Percentiles rank a stretch among this genome's conserved stretches.
Evolutionary conservation across 169 alveolate genomes (phyloP).

Genomic region (Eimeria tenella): DNA sequence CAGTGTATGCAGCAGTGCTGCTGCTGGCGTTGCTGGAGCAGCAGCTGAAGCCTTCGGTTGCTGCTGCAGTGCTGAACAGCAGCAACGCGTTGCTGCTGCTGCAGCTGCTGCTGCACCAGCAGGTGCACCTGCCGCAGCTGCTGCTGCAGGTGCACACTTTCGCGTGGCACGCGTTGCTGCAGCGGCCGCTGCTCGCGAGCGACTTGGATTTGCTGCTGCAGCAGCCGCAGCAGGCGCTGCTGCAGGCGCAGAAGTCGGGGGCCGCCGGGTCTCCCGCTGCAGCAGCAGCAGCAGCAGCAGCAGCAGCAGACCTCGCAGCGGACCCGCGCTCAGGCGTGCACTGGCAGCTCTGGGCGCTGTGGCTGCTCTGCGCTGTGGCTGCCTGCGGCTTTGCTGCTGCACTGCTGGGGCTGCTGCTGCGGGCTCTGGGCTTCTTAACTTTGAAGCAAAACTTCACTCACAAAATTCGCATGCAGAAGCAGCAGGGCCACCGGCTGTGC

Average conservation of each 20-base stretch:
- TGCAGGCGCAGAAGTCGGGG: background rate
- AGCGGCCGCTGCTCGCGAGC: conserved; percentile 40
- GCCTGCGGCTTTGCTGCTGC: conserved; percentile 45
- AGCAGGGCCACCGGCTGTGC: conserved; percentile 37
- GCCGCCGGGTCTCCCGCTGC: background rate
- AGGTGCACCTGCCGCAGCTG: conserved; percentile 33
- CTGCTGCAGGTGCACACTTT: conserved; percentile 53
- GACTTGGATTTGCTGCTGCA: conserved; percentile 52
- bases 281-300: conserved; percentile 38
- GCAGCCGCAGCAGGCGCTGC: conserved; percentile 28
- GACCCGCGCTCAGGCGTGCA: background rate
- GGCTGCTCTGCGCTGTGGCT: background rate
- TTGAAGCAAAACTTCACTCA: conserved; percentile 72
- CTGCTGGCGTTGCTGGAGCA: conserved; percentile 74
- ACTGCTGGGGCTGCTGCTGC: conserved; percentile 43
- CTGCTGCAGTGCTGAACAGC: conserved; percentile 54
- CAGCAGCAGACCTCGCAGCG: conserved; percentile 1
- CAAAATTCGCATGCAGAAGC: conserved; percentile 44
- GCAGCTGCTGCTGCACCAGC: conserved; percentile 61
- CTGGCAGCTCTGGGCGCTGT: conserved; percentile 1
- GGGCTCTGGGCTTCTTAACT: conserved; percentile 52
- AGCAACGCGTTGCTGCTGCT: conserved; percentile 52
- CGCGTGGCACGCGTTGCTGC: conserved; percentile 54
- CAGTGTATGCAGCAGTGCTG: conserved; percentile 67
- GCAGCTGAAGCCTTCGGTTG: conserved; percentile 61